These are phyloP conservation scores for Clavariopsis aquatica DNA, from an alignment of 495 filamentous ascomycete genomes.

Conservation along the genomic window DNA sequence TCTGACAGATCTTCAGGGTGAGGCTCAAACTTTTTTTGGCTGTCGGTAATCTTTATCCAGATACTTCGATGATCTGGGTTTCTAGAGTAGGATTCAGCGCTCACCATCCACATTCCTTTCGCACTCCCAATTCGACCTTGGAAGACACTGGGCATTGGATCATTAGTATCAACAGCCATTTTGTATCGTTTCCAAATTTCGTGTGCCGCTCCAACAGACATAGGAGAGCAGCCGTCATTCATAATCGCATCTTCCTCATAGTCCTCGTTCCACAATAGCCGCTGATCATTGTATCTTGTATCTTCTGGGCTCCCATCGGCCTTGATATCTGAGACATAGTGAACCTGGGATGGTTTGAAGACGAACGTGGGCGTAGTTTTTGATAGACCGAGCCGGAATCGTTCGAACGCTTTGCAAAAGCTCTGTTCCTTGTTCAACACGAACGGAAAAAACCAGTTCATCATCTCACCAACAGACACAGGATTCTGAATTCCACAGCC, in stretches of 20 bases:
- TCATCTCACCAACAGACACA: constrained; percentile 21
- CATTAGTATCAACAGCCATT: constrained; percentile 4
- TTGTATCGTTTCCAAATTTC: constrained; percentile 28
- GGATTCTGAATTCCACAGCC: constrained; percentile 20
- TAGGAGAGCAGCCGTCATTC: constrained; percentile 44
- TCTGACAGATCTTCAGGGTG: constrained; percentile 53
- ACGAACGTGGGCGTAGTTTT: constrained; percentile 32
- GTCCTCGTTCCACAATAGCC: constrained; percentile 21
- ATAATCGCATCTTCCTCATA: constrained; percentile 25
- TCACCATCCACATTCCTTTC: constrained; percentile 88
- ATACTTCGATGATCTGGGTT: constrained; percentile 46
- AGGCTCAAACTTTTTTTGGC: constrained; percentile 76
- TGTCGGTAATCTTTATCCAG: constrained; percentile 79
- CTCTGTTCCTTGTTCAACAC: constrained; percentile 36
- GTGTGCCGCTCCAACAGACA: constrained; percentile 38
- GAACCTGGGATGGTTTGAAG: constrained; percentile 40
- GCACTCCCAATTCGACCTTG: constrained; percentile 82
- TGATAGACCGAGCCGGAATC: constrained; percentile 44
- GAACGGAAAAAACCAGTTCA: constrained; percentile 44
- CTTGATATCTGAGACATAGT: constrained; percentile 26
- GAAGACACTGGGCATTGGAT: constrained; percentile 65
- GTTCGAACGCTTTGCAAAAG: constrained; percentile 44
- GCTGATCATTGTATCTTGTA: constrained; percentile 37
- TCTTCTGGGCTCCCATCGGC: constrained; percentile 39
- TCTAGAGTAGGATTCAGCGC: constrained; percentile 49